These are phyloP conservation scores for Domatiomyces globalis DNA, from an alignment of 2,329 filamentous ascomycete species.

Conservation along the genomic window DNA sequence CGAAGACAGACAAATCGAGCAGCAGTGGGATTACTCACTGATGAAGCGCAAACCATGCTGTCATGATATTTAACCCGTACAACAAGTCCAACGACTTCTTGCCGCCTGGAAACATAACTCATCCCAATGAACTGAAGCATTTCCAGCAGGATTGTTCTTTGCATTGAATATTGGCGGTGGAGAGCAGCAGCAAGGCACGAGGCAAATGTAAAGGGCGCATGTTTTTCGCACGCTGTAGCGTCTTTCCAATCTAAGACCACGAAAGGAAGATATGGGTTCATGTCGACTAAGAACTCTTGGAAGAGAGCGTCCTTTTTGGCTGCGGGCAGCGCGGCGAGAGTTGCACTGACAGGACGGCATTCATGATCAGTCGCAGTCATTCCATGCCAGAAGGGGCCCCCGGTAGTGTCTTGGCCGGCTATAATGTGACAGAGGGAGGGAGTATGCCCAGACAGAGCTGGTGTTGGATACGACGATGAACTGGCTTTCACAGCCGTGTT, in stretches of 20 bases:
- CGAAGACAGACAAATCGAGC: no score
- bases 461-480: no score
- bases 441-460: no score
- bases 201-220: neutral
- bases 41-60: neutral
- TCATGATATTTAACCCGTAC: neutral
- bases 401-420: no score
- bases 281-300: neutral
- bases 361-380: no score
- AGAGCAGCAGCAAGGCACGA: neutral
- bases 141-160: neutral
- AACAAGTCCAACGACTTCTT: neutral
- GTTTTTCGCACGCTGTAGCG: neutral
- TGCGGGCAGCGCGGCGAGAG: neutral
- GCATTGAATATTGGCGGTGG: neutral
- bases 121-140: neutral
- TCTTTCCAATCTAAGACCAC: neutral
- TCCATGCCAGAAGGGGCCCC: no score
- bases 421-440: no score
- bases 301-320: neutral
- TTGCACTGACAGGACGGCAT: neutral
- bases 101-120: neutral
- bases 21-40: neutral
- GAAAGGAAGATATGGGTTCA: neutral
- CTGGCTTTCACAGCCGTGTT: no score